Conservation (phyloP, 192 early-diverging fungal genomes). For the Funneliformis geosporum region DNA sequence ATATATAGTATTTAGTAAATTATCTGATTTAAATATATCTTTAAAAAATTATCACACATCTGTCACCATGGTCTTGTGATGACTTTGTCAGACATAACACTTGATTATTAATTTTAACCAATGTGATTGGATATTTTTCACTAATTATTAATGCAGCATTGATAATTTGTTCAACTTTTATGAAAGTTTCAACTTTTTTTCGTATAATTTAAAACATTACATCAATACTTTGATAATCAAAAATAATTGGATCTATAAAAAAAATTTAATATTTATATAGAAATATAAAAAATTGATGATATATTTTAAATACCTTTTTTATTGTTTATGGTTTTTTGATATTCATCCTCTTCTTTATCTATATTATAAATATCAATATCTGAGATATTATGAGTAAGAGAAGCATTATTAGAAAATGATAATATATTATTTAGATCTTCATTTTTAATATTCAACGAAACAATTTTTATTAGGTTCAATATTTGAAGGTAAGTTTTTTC, state of each 20-base stretch:
- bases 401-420: background rate
- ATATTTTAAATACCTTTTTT: background rate
- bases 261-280: background rate
- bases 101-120: background rate
- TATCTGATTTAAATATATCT: background rate
- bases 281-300: background rate
- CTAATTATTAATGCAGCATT: background rate
- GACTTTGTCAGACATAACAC: background rate
- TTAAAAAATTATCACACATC: background rate
- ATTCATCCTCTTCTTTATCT: background rate
- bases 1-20: background rate
- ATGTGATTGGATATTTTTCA: background rate
- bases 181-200: background rate
- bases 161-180: background rate
- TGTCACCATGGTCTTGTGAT: background rate
- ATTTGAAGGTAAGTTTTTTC: too few relatives aligned
- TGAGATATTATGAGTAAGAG: background rate
- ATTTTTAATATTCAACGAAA: background rate
- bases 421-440: background rate
- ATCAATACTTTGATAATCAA: background rate
- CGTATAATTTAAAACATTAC: background rate
- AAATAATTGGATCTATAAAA: background rate
- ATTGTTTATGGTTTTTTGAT: background rate
- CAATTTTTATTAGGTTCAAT: background rate
- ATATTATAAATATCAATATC: background rate